A percentile compares a stretch with the other conserved stretches of the same genome.
phyloP scores from a whole-genome alignment of 305 asterid genomes.

The Fraxinus sp. region DNA sequence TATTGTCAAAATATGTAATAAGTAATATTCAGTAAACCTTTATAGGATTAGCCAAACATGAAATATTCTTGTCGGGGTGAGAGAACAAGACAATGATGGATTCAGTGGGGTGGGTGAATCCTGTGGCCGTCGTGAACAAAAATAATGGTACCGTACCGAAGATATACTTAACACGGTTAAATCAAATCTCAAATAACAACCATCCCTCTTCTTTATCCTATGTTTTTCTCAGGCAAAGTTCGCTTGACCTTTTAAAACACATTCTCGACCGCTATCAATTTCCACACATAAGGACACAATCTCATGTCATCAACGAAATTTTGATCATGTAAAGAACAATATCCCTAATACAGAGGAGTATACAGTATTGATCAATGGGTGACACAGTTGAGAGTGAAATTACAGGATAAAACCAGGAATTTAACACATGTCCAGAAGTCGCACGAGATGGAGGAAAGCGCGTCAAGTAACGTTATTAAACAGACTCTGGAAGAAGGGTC shows the following conservation, averaged over 20 bases:
- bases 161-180: background rate
- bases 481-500: conserved; percentile 26
- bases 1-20: background rate
- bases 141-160: background rate
- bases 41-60: background rate
- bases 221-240: background rate
- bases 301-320: background rate
- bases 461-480: conserved; percentile 18
- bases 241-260: background rate
- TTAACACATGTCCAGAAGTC: background rate
- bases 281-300: background rate
- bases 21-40: background rate
- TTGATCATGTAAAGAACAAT: background rate
- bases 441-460: background rate
- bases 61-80: background rate
- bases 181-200: background rate
- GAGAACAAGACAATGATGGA: background rate
- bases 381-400: background rate
- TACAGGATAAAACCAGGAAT: background rate
- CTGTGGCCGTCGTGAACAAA: background rate
- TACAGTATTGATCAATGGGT: background rate
- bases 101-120: background rate
- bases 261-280: background rate
- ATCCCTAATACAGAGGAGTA: background rate
- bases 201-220: background rate